Percentiles rank a stretch among this genome's conserved stretches.
Conservation (phyloP, 1,284 basidiomycete species). For the Prillingera fragicola region DNA sequence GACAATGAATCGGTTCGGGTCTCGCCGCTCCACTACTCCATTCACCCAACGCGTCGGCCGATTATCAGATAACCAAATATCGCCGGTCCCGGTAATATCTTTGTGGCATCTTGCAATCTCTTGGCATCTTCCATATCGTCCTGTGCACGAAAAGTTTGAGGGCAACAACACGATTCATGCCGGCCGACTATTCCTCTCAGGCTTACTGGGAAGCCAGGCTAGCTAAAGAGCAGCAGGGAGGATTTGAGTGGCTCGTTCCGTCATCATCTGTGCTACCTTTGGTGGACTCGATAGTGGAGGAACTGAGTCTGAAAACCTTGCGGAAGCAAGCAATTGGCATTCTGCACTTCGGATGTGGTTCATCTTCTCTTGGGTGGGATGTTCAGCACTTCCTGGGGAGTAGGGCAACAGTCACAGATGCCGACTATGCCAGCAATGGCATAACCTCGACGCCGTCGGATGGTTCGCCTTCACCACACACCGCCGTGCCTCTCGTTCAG, state of each 20-base stretch:
- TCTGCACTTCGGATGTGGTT: conserved; percentile 42
- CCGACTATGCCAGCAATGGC: conserved; percentile 28
- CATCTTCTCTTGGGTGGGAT: conserved; percentile 26
- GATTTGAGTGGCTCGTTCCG: conserved; percentile 40
- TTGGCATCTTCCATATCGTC: background rate
- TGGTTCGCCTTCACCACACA: background rate
- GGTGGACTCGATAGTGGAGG: no score
- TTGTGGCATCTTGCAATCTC: no score
- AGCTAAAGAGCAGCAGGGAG: conserved; percentile 12
- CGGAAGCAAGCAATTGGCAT: conserved; percentile 3
- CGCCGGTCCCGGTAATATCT: background rate
- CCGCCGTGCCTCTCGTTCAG: conserved; percentile 2
- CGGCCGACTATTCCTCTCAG: conserved; percentile 36
- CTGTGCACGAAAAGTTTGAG: background rate
- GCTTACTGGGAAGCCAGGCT: conserved; percentile 39
- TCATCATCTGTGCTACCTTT: conserved; percentile 16
- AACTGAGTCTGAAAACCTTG: no score
- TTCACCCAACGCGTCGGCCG: no score
- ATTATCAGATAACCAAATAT: no score
- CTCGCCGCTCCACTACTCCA: no score
- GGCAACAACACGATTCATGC: background rate
- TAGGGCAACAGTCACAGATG: conserved; percentile 25
- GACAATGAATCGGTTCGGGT: no score
- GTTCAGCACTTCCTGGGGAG: conserved; percentile 9
- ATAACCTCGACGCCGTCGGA: background rate